phyloP scores from a whole-genome alignment of 2,329 filamentous ascomycete species.

The Calonectria pteridis region DNA sequence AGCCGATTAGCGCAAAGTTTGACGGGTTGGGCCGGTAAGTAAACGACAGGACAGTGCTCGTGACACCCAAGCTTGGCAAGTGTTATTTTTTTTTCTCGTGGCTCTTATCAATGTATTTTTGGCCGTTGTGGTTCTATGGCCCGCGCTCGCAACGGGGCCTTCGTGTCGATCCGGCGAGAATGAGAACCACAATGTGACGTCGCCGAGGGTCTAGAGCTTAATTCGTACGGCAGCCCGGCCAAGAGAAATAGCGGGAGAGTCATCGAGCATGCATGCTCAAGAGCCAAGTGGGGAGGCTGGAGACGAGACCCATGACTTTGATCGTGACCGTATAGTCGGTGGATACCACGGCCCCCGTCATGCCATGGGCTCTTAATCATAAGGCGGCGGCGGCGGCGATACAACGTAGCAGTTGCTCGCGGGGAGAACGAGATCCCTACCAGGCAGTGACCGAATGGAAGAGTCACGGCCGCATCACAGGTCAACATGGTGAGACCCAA shows the following conservation, averaged over 20 bases:
- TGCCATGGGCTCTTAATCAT: background rate
- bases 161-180: constrained; percentile 19
- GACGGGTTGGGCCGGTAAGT: constrained; percentile 20
- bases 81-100: background rate
- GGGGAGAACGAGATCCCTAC: constrained; percentile 1
- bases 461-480: background rate
- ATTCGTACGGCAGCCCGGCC: background rate
- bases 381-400: constrained; percentile 1
- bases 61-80: constrained; percentile 16
- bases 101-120: constrained; percentile 15
- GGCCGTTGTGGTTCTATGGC: background rate
- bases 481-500: constrained; percentile 16
- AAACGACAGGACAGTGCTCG: constrained; percentile 16
- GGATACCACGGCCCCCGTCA: background rate
- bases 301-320: constrained; percentile 7
- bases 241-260: background rate
- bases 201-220: constrained; percentile 15
- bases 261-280: constrained; percentile 3
- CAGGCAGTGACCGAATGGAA: background rate
- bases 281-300: constrained; percentile 7
- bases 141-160: constrained; percentile 5
- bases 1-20: constrained; percentile 17
- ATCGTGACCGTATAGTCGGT: background rate
- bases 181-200: constrained; percentile 12
- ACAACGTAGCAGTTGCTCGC: constrained; percentile 14